Base-by-base conservation (phyloP, 2,329 filamentous ascomycete species). In the Aureobasidium namibiae region DNA sequence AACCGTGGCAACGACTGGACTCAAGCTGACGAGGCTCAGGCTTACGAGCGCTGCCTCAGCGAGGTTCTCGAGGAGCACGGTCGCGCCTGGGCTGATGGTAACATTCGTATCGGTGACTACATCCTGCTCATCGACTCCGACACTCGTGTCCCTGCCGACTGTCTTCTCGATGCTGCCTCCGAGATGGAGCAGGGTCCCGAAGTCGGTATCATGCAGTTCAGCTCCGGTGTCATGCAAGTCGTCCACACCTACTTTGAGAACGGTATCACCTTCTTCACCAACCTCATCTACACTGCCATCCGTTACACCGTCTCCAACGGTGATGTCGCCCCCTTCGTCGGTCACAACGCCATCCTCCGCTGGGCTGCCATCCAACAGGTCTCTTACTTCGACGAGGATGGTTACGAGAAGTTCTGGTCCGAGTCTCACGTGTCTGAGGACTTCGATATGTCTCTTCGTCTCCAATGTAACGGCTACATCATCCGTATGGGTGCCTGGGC, bases 31-130 rank as follows among this genome's bases (percentile, higher is more conserved):
- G 87, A 90, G 70, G 81, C 82, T 7, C 73, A 78, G 61, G 84
- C 84, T 1, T 90, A 90, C 67, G 86, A 79, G 82, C 61, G 21
- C 10, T 26, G 14, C 21, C 78, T 92, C 42, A 80, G 83, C 64
- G 81, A 87, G 61, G 82, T 87, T 21, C 78, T 92, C 38, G 80
- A 85, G 48, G 82, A 73, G 45, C 70, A 85, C 50, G 79, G 85
- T 18, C 82, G 86, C 29, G 87, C 87, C 29, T 89, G 87, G 87
- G 89, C 89, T 18, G 89, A 90, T 68, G 90, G 90, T 62, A 91
- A 94, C 72, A 87, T 95, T 65, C 88, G 90, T 54, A 78, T 95
- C 23, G 90, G 90, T 59, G 90, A 95, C 73, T 92, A 91, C 72
- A 89, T 92, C 61, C 76, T 89, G 33, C 75, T 92, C 61, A 88